These are phyloP conservation scores for Colletotrichum sp. DNA, from an alignment of 2,329 filamentous ascomycete species.

Conservation along the genomic window DNA sequence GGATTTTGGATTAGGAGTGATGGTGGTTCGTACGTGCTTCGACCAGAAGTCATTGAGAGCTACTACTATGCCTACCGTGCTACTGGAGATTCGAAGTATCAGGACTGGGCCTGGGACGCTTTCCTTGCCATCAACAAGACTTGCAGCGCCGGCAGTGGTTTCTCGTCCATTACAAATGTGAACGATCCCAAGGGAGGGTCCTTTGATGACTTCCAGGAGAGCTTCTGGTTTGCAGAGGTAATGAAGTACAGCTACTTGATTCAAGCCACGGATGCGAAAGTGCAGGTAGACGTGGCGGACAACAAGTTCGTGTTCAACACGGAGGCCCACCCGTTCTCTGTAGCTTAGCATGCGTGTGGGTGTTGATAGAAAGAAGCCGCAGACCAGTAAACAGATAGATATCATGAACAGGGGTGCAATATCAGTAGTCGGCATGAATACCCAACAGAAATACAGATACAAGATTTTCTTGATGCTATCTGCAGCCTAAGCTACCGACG, in stretches of 20 bases:
- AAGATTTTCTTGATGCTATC: neutral
- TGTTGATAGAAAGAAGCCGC: neutral
- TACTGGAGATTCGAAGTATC: constrained; percentile 76
- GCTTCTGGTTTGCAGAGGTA: constrained; percentile 87
- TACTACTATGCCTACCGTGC: constrained; percentile 87
- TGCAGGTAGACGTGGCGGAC: constrained; percentile 56
- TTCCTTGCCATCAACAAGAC: constrained; percentile 71
- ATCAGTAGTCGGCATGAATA: neutral
- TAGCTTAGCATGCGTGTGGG: neutral
- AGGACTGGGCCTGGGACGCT: constrained; percentile 83
- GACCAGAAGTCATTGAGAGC: constrained; percentile 83
- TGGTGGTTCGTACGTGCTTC: constrained; percentile 65
- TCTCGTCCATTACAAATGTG: constrained; percentile 68
- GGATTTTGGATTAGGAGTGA: constrained; percentile 72
- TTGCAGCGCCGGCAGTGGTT: constrained; percentile 69
- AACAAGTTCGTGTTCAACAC: constrained; percentile 54
- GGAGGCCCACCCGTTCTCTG: constrained; percentile 48
- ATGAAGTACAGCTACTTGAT: constrained; percentile 85
- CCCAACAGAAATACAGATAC: neutral
- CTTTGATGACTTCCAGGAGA: constrained; percentile 77
- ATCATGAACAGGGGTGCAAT: neutral
- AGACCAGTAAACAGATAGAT: neutral
- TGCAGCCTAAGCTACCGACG: neutral
- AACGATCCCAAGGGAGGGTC: constrained; percentile 65
- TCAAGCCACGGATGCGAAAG: constrained; percentile 61